These are phyloP conservation scores for Russula ochroleuca DNA, from an alignment of 768 basidiomycete species.

Conservation along the genomic window DNA sequence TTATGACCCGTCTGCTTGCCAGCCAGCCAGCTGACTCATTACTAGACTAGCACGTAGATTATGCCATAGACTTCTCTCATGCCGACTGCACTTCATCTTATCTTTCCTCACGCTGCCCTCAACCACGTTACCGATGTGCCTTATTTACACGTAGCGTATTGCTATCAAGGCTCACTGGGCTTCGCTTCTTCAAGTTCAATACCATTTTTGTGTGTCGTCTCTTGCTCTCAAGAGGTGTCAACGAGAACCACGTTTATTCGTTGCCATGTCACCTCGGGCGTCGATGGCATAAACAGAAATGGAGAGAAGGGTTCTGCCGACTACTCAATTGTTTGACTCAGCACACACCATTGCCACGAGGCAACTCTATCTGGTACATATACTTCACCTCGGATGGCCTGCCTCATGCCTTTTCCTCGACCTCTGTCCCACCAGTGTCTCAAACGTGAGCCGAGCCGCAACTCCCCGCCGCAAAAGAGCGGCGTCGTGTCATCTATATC, in stretches of 20 bases:
- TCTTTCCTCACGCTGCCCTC: background rate
- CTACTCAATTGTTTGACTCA: background rate
- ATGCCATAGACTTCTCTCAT: background rate
- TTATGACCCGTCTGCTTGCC: background rate
- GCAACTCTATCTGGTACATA: background rate
- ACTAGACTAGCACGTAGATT: conserved; percentile 2
- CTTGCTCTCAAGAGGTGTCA: background rate
- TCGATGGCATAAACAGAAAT: no score
- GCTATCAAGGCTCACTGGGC: background rate
- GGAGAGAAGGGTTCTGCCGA: background rate
- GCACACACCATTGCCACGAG: conserved; percentile 11
- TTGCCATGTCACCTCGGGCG: no score
- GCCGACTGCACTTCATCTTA: background rate
- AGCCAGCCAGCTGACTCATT: background rate
- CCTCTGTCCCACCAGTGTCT: background rate
- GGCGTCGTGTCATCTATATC: background rate
- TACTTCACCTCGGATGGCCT: background rate
- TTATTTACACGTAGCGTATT: background rate
- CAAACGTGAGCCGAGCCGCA: background rate
- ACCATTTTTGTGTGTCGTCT: background rate
- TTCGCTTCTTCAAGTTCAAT: background rate
- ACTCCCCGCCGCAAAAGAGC: background rate
- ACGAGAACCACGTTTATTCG: background rate
- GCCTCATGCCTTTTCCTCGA: background rate
- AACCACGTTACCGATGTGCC: background rate